A percentile compares a stretch with the other conserved stretches of the same genome.
These are phyloP conservation scores for Sporothrix humicola DNA, from an alignment of 2,329 filamentous ascomycete species.

Conservation along the genomic window DNA sequence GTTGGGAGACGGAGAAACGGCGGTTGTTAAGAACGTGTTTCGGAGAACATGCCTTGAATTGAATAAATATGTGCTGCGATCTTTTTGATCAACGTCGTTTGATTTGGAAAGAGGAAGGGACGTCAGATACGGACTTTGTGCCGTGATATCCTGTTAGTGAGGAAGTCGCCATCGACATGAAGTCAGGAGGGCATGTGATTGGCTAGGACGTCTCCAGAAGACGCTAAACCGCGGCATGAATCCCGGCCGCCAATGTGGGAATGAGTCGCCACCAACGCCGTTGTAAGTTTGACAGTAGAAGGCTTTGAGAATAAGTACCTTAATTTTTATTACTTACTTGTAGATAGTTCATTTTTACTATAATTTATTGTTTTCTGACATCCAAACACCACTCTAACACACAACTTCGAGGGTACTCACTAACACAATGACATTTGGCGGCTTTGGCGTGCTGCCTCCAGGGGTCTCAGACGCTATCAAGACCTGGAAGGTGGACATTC, in stretches of 20 bases:
- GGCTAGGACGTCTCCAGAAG: background rate
- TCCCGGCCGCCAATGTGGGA: background rate
- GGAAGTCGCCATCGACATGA: background rate
- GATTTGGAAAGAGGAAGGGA: background rate
- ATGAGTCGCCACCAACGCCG: background rate
- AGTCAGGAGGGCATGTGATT: background rate
- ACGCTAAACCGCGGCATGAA: conserved; percentile 16
- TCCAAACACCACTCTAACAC: too few relatives aligned
- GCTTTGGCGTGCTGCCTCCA: background rate
- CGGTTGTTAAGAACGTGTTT: too few relatives aligned
- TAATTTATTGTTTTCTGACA: background rate
- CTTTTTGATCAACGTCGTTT: background rate
- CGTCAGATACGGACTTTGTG: conserved; percentile 8
- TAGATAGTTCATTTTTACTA: background rate
- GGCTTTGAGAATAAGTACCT: background rate
- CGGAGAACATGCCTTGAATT: background rate
- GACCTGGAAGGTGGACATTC: background rate
- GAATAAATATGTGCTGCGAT: background rate
- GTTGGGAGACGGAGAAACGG: background rate
- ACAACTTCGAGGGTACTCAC: too few relatives aligned
- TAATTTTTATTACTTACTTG: too few relatives aligned
- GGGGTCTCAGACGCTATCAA: background rate
- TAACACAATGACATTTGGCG: background rate
- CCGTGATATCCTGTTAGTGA: background rate
- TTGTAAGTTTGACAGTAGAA: background rate